phyloP scores from a whole-genome alignment of 805 yeast species.

The Schwanniomyces polymorphus region DNA sequence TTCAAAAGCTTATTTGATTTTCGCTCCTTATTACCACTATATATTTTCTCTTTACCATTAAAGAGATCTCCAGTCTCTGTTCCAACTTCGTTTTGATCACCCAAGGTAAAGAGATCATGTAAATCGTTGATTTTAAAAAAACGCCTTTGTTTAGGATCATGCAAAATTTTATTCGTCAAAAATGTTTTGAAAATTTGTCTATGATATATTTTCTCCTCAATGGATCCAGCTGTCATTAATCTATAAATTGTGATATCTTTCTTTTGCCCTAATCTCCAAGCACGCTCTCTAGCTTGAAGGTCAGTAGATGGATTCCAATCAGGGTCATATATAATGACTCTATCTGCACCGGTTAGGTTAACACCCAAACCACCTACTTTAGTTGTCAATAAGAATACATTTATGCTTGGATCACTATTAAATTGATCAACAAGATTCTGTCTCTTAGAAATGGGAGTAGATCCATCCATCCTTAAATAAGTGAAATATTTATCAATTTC shows the following conservation, averaged over 20 bases:
- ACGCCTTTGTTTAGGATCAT: conserved; percentile 92
- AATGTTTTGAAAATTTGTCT: conserved; percentile 96
- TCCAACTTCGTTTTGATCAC: conserved; percentile 66
- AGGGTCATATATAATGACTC: conserved; percentile 93
- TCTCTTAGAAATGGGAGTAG: conserved; percentile 75
- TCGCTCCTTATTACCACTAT: conserved; percentile 31
- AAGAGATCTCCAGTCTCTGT: conserved; percentile 71
- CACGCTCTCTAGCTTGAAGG: conserved; percentile 93
- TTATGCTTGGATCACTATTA: conserved; percentile 57
- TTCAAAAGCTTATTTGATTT: conserved; percentile 28
- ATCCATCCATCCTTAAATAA: conserved; percentile 90
- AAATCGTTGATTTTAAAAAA: conserved; percentile 91
- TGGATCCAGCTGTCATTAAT: conserved; percentile 90
- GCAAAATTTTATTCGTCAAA: conserved; percentile 86
- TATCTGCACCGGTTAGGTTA: conserved; percentile 89
- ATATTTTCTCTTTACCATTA: conserved; percentile 44
- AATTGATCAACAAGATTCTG: conserved; percentile 81
- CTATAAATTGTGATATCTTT: conserved; percentile 89
- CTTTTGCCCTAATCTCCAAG: conserved; percentile 96
- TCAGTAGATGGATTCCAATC: conserved; percentile 99
- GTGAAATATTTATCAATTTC: conserved; percentile 23
- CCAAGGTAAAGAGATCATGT: conserved; percentile 84
- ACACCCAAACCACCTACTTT: conserved; percentile 96
- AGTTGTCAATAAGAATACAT: conserved; percentile 82
- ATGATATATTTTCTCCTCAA: conserved; percentile 95